Base-by-base conservation (phyloP, 306 rosid genomes). In the Acmispon strigosus region DNA sequence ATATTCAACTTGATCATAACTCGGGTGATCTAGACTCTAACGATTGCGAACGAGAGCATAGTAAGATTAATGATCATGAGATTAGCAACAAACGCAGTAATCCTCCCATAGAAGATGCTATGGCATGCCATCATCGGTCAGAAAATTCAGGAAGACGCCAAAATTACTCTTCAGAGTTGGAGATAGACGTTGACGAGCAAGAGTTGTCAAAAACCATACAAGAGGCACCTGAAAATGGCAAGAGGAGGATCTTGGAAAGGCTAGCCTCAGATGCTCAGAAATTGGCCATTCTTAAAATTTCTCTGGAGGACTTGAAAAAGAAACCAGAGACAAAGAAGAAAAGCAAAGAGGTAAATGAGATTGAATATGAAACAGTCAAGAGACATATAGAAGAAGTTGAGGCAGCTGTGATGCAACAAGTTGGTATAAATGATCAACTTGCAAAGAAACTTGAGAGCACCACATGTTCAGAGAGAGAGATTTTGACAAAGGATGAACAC, bases 311-410 rank as follows among this genome's bases (percentile, higher is more conserved):
- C 56, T 78, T 94, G 87, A 86, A 86, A 44, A 89, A 76, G 86
- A 87, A 84, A 72, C 78, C 87, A 18, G 94, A 80, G 67, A 63
- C 65, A 57, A 82, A 75, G 71, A 87, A 87, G 78, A 79, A 76
- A 60, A 81, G 81, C 76, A 87, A 76, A 73, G 81, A 73, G 76
- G 73, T 68, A 39, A 83, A 69, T n/a, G 73, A 68, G 41, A 65
- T 75, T 11, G 97, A 94, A 63, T 86, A 75, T 61, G 95, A 90
- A 75, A 84, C 83, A 10, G 97, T 90, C 10, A 84, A 82, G 54
- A 83, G 77, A 78, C 97, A 91, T 32, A 63, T 94, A 52, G 81
- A 81, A 39, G 97, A 94, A 77, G 95, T 88, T 22, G 98, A 90
- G 80, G 89, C 87, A 54, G 87, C 90, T 19, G 86, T 89, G 17